These are phyloP conservation scores for Neltuma alba DNA, from an alignment of 306 rosid genomes.

Conservation along the genomic window DNA sequence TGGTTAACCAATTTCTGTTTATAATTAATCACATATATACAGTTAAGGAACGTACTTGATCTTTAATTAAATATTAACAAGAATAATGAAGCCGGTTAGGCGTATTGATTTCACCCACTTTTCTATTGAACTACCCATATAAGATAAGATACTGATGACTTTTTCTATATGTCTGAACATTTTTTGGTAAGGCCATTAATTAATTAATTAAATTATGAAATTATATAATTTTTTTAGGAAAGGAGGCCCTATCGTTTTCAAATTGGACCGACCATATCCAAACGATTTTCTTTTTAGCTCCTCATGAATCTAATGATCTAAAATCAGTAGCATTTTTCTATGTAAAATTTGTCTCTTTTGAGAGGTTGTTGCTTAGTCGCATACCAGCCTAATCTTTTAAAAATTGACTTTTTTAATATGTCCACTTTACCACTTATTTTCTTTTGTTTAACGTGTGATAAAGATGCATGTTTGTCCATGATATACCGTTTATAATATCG, in stretches of 20 bases:
- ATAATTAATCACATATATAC: conserved; percentile 8
- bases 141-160: conserved; percentile 38
- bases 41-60: conserved; percentile 33
- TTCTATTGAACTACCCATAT: not conserved
- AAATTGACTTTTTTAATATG: not conserved
- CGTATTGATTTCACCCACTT: conserved; percentile 38
- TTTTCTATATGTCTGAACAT: not conserved
- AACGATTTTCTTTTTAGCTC: not conserved
- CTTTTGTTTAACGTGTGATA: not conserved
- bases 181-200: not conserved
- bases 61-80: conserved; percentile 35
- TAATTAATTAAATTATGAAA: not conserved
- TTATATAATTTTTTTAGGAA: not conserved
- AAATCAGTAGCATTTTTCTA: not conserved
- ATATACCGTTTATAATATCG: not conserved
- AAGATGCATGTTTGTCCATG: not conserved
- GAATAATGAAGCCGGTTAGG: conserved; percentile 30
- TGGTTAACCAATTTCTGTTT: conserved; percentile 33
- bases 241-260: conserved; percentile 21
- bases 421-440: conserved; percentile 9
- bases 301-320: not conserved
- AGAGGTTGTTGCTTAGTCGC: conserved; percentile 7
- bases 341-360: conserved; percentile 7
- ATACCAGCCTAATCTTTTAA: not conserved
- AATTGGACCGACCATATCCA: conserved; percentile 38